Evolutionary conservation across 2,329 filamentous ascomycete genomes (phyloP).

Genomic region (Chalaropsis ovoidea): DNA sequence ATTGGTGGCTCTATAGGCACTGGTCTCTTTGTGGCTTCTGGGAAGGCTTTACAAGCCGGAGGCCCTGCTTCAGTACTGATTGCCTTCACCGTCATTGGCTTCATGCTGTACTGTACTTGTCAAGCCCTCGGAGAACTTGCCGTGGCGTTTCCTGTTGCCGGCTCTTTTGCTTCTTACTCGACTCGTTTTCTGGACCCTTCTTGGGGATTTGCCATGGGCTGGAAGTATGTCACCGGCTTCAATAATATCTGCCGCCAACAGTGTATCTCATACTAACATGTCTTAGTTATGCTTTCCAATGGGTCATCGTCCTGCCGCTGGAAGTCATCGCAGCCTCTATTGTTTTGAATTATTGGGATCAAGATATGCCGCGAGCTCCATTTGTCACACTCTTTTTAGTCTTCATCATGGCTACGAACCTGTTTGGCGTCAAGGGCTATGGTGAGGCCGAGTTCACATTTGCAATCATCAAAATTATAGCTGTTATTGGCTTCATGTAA

Average conservation of each 20-base stretch:
- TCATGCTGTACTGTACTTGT: constrained; percentile 85
- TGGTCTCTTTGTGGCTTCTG: constrained; percentile 79
- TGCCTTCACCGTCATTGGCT: constrained; percentile 67
- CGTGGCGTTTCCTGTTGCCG: constrained; percentile 80
- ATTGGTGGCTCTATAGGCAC: constrained; percentile 86
- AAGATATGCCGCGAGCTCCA: constrained; percentile 53
- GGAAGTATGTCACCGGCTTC: constrained; percentile 53
- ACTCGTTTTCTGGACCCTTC: constrained; percentile 87
- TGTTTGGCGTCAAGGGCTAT: constrained; percentile 81
- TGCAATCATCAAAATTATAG: constrained; percentile 73
- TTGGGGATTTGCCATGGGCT: constrained; percentile 92
- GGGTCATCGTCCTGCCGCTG: constrained; percentile 71
- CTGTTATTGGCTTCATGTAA: constrained; percentile 80
- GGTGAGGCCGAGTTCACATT: constrained; percentile 86
- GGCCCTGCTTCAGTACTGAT: constrained; percentile 70
- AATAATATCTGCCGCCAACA: background rate
- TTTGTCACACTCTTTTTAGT: constrained; percentile 76
- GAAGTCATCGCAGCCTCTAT: constrained; percentile 82
- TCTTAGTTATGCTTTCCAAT: constrained; percentile 71
- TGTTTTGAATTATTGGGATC: constrained; percentile 72
- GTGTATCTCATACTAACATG: constrained; percentile 17
- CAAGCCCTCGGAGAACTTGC: constrained; percentile 88
- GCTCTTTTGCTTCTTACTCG: constrained; percentile 85
- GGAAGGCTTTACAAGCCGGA: constrained; percentile 56
- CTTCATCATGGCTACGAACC: constrained; percentile 68